Evolutionary conservation across 2,329 filamentous ascomycete species (phyloP).

Genomic region (Catunica adiposa): DNA sequence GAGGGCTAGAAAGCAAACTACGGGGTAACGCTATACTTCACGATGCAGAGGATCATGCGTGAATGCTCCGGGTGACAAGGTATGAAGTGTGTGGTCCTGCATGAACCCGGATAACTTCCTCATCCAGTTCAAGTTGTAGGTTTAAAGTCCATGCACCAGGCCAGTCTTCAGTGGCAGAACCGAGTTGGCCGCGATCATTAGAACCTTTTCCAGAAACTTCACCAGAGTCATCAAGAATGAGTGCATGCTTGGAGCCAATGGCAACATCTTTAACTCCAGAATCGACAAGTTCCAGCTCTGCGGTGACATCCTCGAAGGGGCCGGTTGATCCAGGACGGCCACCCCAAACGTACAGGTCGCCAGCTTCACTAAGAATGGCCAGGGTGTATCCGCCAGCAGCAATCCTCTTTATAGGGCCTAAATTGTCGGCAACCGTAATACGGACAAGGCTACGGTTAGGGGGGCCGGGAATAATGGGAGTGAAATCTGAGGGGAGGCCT

Average conservation of each 20-base stretch:
- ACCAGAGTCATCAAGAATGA: slow-evolving; percentile 34
- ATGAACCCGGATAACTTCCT: slow-evolving; percentile 26
- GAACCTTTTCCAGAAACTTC: slow-evolving; percentile 38
- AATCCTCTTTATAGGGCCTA: slow-evolving; percentile 38
- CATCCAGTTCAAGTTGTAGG: slow-evolving; percentile 18
- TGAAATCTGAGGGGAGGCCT: background rate
- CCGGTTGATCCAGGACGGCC: slow-evolving; percentile 15
- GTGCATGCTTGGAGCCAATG: slow-evolving; percentile 41
- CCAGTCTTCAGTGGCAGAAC: slow-evolving; percentile 18
- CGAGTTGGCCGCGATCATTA: slow-evolving; percentile 44
- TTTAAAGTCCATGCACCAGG: slow-evolving; percentile 24
- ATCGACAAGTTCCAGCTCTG: slow-evolving; percentile 19
- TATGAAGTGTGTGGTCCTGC: slow-evolving; percentile 36
- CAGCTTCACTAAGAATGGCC: slow-evolving; percentile 39
- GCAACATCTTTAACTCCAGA: slow-evolving; percentile 39
- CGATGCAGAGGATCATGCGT: background rate
- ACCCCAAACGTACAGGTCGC: slow-evolving; percentile 48
- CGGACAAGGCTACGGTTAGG: background rate
- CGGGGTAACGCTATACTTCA: background rate
- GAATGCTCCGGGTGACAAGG: slow-evolving; percentile 21
- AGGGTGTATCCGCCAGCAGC: slow-evolving; percentile 39
- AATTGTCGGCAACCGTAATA: slow-evolving; percentile 26
- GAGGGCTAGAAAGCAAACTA: background rate
- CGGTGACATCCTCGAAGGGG: background rate
- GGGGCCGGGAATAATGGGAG: background rate